Evolutionary conservation across 2,329 filamentous ascomycete species (phyloP), one percentile per base, ranked within the genome.

Genomic region (Hypoxylon rubiginosum): DNA sequence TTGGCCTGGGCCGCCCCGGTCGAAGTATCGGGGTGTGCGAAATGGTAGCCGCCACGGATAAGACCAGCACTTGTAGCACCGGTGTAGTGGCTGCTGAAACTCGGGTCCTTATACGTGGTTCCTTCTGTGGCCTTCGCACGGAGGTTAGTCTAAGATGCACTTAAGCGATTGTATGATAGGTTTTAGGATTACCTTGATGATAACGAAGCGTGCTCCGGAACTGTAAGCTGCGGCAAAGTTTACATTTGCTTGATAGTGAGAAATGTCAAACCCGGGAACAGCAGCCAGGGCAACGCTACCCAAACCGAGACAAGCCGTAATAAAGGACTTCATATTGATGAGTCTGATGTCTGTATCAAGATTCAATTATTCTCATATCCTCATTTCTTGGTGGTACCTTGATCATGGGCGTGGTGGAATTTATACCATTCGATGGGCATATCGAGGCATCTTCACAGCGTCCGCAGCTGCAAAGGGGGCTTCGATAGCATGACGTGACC

Each of bases 41-140:
- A 87, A 79, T 88, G 86, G 72, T 88, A 87, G 36, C 81, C 85
- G 52, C 85, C 85, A 21, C 85, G 84, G 73, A 88, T 83, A 63
- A 88, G 76, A 24, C 82, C 82, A 2, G 84, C 84, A 8, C 78
- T 78, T 48, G 84, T 86, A 34, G 85, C 84, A 26, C 80, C 80
- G 2, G 66, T 76, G 74, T 86, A 86, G 73, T 87, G 83, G 36
- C 67, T 74, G 62, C 77, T 80, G 76, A 87, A 88, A 24, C 56
- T 69, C n/a, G 78, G 72, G 68, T 83, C 81, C 34, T 71, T 80
- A 72, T 81, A 85, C 24, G 71, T 78, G 13, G 82, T 84, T 46
- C 84, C 83, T 70, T 86, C 84, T 10, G 84, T 86, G 8, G 85
- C 84, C 84, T 85, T 51, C 51, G 34, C 1, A n/a, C 21, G 21